Conservation (phyloP, 768 basidiomycete genomes). For the Ramaria sp. region DNA sequence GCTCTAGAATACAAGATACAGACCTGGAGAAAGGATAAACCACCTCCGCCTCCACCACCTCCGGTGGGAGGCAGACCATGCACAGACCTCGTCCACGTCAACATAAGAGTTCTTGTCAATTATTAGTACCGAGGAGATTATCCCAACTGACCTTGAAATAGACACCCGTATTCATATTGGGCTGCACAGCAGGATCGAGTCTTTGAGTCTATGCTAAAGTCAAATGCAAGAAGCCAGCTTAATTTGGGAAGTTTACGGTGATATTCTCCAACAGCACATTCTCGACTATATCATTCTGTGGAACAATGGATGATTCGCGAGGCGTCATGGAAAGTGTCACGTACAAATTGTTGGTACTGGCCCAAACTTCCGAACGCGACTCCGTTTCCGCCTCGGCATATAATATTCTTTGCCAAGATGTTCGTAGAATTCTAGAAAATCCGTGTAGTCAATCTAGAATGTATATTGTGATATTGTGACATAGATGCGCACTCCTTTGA, state of each 20-base stretch:
- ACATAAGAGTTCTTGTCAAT: slow-evolving; percentile 37
- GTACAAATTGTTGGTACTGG: slow-evolving; percentile 42
- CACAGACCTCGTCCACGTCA: slow-evolving; percentile 41
- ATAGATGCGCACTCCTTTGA: slow-evolving; percentile 39
- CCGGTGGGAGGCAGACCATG: slow-evolving; percentile 44
- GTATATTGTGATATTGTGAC: neutral
- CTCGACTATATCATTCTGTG: slow-evolving; percentile 40
- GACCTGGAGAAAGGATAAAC: slow-evolving; percentile 21
- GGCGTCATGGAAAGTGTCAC: neutral
- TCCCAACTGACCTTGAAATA: neutral
- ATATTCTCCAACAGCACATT: slow-evolving; percentile 41
- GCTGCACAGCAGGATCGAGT: slow-evolving; percentile 36
- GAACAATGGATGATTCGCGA: neutral
- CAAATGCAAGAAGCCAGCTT: slow-evolving; percentile 22
- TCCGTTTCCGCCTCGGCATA: slow-evolving; percentile 49
- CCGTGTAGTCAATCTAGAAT: neutral
- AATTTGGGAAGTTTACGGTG: slow-evolving; percentile 20
- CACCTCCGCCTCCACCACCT: slow-evolving; percentile 38
- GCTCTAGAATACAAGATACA: neutral
- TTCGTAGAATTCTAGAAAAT: slow-evolving; percentile 42
- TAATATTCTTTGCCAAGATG: slow-evolving; percentile 34
- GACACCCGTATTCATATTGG: slow-evolving; percentile 45
- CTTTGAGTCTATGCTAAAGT: slow-evolving; percentile 19
- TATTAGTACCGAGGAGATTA: neutral
- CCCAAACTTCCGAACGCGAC: slow-evolving; percentile 51